Evolutionary conservation across 768 basidiomycete species (phyloP), one percentile per base, ranked within the genome.

Genomic region (Sporobolomyces roseus): DNA sequence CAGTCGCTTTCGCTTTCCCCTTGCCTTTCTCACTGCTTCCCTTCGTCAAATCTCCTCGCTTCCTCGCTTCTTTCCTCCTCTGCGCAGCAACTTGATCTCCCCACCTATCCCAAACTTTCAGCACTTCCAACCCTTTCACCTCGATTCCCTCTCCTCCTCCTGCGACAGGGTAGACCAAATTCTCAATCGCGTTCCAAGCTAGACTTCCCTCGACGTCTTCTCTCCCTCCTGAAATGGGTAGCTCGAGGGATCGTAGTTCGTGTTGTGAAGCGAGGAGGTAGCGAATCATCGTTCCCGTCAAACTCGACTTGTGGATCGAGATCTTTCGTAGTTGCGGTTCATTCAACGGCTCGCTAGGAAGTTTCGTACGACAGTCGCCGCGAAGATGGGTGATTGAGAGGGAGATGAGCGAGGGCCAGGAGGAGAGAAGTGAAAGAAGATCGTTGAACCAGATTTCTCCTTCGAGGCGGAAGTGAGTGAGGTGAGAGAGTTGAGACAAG

Each of bases 381-480:
- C 43, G 3, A 27, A n/a, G n/a, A 6, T 27, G 29, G 8, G 30
- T 5, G 9, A 41, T 9, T 21, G 12, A 25, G 29, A 58, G 41
- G n/a, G 27, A 27, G 10, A 29, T 23, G 41, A 58, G 56, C 3
- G 4, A 4, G 3, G 56, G 16, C 56, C 56, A 58, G 21, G 38
- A 4, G 13, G n/a, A 17, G 41, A 58, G 8, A n/a, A 58, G 41
- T 35, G 33, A 6, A 25, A 29, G 3, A 10, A 58, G 27, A 36
- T 58, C 56, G 41, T 58, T 8, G 27, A 58, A 58, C 56, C 56
- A 58, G 27, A 58, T 45, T 45, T 58, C 56, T 6, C 56, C 54
- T 41, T 29, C 14, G 25, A 45, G 27, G n/a, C n/a, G 4, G 36
- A 54, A 54, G 17, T 38, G 21, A 9, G 21, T 25, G 36, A 55